phyloP scores from a whole-genome alignment of 2,329 filamentous ascomycete species.

The Colletotrichum orbiculare region DNA sequence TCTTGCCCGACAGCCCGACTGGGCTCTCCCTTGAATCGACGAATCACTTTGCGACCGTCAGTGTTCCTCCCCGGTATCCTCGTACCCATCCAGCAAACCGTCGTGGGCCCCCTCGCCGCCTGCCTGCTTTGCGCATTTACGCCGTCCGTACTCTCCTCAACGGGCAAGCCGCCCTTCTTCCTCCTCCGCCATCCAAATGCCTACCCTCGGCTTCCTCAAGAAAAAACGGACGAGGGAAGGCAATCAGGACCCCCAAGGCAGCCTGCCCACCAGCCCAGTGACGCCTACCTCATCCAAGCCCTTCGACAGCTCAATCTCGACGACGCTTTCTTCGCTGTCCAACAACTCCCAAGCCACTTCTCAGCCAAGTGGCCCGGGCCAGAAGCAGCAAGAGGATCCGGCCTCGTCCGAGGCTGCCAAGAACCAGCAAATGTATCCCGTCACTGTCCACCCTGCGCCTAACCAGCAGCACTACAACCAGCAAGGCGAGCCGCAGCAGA shows the following conservation, averaged over 20 bases:
- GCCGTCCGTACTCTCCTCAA: constrained; percentile 10
- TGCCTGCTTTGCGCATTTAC: constrained; percentile 13
- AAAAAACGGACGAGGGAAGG: constrained; percentile 98
- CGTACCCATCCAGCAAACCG: constrained; percentile 28
- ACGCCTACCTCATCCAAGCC: constrained; percentile 67
- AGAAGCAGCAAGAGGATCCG: constrained; percentile 36
- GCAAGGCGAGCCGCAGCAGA: constrained; percentile 65
- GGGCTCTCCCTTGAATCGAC: constrained; percentile 34
- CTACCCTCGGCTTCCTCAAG: constrained; percentile 95
- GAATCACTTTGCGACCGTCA: constrained; percentile 31
- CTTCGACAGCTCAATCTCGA: constrained; percentile 52
- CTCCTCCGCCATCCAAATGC: constrained; percentile 70
- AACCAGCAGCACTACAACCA: constrained; percentile 45
- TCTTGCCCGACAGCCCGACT: constrained; percentile 22
- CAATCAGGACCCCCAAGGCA: constrained; percentile 75
- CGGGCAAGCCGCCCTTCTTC: constrained; percentile 40
- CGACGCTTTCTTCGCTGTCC: constrained; percentile 39
- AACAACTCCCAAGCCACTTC: constrained; percentile 24
- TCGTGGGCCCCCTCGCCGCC: constrained; percentile 29
- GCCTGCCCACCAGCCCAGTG: constrained; percentile 72
- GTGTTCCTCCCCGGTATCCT: constrained; percentile 21
- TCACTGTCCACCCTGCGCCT: constrained; percentile 42
- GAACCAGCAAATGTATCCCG: constrained; percentile 47
- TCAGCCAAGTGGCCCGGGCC: constrained; percentile 19
- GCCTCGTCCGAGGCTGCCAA: constrained; percentile 37